These are phyloP conservation scores for Umbelopsis ramanniana DNA, from an alignment of 192 early-diverging fungal genomes.

Conservation along the genomic window DNA sequence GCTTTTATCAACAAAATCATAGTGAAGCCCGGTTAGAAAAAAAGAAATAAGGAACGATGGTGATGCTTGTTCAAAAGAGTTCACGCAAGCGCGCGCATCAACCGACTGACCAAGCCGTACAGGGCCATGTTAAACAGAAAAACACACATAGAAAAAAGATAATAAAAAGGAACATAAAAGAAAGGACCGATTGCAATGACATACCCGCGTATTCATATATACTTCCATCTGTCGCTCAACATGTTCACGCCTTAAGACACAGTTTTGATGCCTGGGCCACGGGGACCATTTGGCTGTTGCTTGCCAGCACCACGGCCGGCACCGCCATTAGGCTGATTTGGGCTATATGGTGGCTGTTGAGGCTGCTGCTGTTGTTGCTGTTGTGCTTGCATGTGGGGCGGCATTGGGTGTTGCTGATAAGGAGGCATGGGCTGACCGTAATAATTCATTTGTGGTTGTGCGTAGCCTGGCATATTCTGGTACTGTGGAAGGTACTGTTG, in stretches of 20 bases:
- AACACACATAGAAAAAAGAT: conserved; percentile 1
- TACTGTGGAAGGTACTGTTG: conserved; percentile 8
- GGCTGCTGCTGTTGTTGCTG: conserved; percentile 6
- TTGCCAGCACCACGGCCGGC: neutral
- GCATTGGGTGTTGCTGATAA: conserved; percentile 17
- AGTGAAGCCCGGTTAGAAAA: neutral
- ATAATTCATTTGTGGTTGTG: conserved; percentile 13
- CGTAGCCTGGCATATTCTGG: conserved; percentile 20
- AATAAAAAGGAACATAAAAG: conserved; percentile 1
- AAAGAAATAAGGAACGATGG: neutral
- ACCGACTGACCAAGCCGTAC: neutral
- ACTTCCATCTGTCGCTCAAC: neutral
- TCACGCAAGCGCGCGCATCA: conserved; percentile 1
- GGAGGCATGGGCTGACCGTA: conserved; percentile 9
- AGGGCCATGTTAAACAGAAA: conserved; percentile 1
- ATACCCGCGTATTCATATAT: neutral
- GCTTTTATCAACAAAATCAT: conserved; percentile 8
- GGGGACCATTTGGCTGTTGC: conserved; percentile 15
- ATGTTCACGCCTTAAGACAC: neutral
- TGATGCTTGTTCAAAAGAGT: neutral
- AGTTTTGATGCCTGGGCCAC: conserved; percentile 14
- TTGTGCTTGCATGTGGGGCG: conserved; percentile 8
- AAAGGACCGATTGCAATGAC: neutral
- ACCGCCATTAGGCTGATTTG: conserved; percentile 19
- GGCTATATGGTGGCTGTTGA: conserved; percentile 7